Base-by-base conservation (phyloP, 257 asterid genomes). In the Nicotiana tomentosiformis region DNA sequence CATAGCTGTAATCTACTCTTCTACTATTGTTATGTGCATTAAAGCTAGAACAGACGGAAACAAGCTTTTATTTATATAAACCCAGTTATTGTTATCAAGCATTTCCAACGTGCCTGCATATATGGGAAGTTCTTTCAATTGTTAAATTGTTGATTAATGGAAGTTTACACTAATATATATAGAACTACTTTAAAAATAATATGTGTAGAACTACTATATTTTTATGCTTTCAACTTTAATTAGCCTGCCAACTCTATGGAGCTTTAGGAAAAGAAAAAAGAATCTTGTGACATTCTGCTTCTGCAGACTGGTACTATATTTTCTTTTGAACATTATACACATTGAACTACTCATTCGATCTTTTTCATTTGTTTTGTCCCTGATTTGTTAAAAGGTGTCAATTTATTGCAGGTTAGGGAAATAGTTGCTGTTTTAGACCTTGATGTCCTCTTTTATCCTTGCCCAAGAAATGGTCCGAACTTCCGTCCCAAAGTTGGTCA, bases 381-480 rank as follows among this genome's bases (percentile, higher is more conserved):
- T 15, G 16, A 76, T 66, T 23, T 67, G 30, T 29, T 14, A 26
- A 76, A 23, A 62, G 35, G 9, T 56, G 51, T 33, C 43, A 51
- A 33, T 23, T 30, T 81, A 23, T 82, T 79, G 64, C 91, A 96
- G 99, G 98, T 96, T 77, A 90, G 99, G 64, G 99, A 94, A 93
- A 93, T 94, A 79, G 95, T 96, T 72, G 78, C 95, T 58, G 66
- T 88, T 84, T 90, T 96, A 90, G 99, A 96, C 86, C 98, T 96
- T 87, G 98, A 96, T 43, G 93, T 96, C 62, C 85, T 96, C 84
- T 96, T 84, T 81, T 94, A 96, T 88, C 99, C 99, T 56, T 96
- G 99, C 84, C 99, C 99, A 61, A 89, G 89, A 90, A 94, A 93
- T 82, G 97, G 98, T 84, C 99, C 96, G 46, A 94, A 90, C 76